Evolutionary conservation across 2,329 filamentous ascomycete genomes (phyloP), one percentile per base, ranked within the genome.

Genomic region (Raffaelea ambrosiae): DNA sequence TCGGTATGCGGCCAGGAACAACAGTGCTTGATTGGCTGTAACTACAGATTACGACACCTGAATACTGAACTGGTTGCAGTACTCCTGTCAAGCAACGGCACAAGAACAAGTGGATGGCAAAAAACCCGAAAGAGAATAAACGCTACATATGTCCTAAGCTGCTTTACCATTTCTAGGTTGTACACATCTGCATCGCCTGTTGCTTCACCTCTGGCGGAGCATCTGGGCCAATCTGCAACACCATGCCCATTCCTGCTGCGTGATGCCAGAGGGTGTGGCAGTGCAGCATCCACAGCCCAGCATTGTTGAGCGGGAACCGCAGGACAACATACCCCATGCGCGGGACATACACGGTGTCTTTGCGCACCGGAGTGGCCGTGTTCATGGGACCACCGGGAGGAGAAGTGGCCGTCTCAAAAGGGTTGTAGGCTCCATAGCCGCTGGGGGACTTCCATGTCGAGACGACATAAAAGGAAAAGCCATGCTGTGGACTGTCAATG

Each of bases 261-360:
- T 48, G 44, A 20, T 54, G 53, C 49, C 41, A 43, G 9, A 53
- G 39, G 35, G 49, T 43, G 31, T 53, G 53, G 41, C 53, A 54
- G 38, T 54, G 53, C 22, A 54, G 46, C 43, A 51, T 40, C 53
- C 53, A 54, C 7, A 54, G 33, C 9, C 51, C 53, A 14, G 50
- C 21, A 26, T 54, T 53, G 20, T 53, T 49, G 9, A 47, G 46
- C 3, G 14, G 38, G 26, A 55, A 49, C 2, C 52, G 48, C 31
- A 53, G 22, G 4, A 54, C 50, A 3, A 48, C 48, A 23, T 53
- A 46, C 11, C 54, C 53, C 7, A 23, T 40, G 13, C 44, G 39
- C 21, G 54, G 54, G 9, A 53, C 49, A 8, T 29, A 38, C 2
- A 53, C 48, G 16, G 53, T 55, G 43, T 67, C 19, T 44, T 65